phyloP scores from a whole-genome alignment of 352 stramenopile genomes.

The Phytopythium kandeliae region DNA sequence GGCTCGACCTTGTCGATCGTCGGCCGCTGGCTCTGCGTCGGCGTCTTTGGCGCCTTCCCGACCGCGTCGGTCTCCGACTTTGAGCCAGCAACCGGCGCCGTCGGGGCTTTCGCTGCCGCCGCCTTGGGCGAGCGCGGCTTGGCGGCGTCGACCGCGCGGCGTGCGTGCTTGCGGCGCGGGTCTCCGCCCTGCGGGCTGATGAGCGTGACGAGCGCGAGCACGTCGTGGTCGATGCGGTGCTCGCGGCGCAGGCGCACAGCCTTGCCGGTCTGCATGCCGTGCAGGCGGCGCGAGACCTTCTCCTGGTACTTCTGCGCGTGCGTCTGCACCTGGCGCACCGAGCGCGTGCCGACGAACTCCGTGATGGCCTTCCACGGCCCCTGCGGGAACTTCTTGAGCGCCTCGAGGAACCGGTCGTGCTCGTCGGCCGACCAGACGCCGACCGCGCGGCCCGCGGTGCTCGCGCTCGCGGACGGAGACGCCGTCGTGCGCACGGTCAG shows the following conservation, averaged over 20 bases:
- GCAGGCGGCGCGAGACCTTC: constrained; percentile 11
- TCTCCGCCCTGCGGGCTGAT: constrained; percentile 18
- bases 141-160: neutral
- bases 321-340: constrained; percentile 50
- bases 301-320: constrained; percentile 16
- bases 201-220: constrained; percentile 20
- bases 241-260: constrained; percentile 7
- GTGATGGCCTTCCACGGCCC: constrained; percentile 28
- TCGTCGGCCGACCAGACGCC: constrained; percentile 16
- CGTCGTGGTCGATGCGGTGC: constrained; percentile 15
- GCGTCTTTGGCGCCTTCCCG: neutral
- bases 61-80: neutral
- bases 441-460: constrained; percentile 13
- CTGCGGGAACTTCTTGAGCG: constrained; percentile 26
- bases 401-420: constrained; percentile 27
- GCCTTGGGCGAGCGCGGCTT: neutral
- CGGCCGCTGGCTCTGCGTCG: constrained; percentile 8
- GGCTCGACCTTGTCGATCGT: constrained; percentile 14
- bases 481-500: constrained; percentile 7
- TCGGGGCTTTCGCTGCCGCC: too few relatives aligned
- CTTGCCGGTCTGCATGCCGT: constrained; percentile 10
- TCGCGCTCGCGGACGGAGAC: constrained; percentile 7
- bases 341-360: constrained; percentile 21
- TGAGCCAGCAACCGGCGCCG: too few relatives aligned
- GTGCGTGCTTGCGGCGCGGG: constrained; percentile 13